Percentiles rank a stretch among this genome's conserved stretches.
phyloP scores from a whole-genome alignment of 371 early-diverging fungal genomes.

The Modicella reniformis region DNA sequence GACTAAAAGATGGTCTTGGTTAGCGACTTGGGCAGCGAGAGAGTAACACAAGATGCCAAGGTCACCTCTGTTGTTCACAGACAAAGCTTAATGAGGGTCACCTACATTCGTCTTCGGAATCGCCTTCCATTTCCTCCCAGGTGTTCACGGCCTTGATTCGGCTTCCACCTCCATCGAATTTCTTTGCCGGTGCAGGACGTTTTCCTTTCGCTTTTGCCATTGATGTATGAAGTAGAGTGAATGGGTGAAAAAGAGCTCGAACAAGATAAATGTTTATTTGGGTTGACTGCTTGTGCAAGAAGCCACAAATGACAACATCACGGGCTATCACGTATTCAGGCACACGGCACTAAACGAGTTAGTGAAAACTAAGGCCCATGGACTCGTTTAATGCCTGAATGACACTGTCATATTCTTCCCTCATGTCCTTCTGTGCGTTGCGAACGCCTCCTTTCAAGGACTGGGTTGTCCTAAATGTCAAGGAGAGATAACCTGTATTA shows the following conservation, averaged over 20 bases:
- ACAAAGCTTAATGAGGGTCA: not conserved
- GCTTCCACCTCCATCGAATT: slow-evolving; percentile 55
- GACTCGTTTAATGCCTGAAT: slow-evolving; percentile 45
- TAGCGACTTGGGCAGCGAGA: not conserved
- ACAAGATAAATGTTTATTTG: not conserved
- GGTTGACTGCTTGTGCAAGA: slow-evolving; percentile 7
- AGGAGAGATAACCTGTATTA: too few species aligned
- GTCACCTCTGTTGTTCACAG: too few species aligned
- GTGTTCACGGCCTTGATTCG: slow-evolving; percentile 70
- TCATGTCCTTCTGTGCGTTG: slow-evolving; percentile 11
- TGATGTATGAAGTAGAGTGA: slow-evolving; percentile 12
- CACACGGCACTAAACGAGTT: not conserved
- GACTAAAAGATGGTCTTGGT: slow-evolving; percentile 40
- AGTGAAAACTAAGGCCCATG: slow-evolving; percentile 38
- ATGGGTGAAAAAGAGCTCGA: slow-evolving; percentile 6
- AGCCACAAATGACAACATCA: too few species aligned
- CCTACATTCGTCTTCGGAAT: slow-evolving; percentile 85
- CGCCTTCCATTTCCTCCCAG: slow-evolving; percentile 83
- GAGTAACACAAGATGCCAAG: too few species aligned
- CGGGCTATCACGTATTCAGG: too few species aligned
- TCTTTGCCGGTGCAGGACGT: slow-evolving; percentile 43
- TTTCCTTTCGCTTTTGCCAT: slow-evolving; percentile 50
- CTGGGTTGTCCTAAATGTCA: slow-evolving; percentile 16
- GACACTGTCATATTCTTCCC: slow-evolving; percentile 19
- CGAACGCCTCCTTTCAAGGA: slow-evolving; percentile 11